Evolutionary conservation across 106 monocot species (phyloP).

Genomic region (Gastrodia elata): DNA sequence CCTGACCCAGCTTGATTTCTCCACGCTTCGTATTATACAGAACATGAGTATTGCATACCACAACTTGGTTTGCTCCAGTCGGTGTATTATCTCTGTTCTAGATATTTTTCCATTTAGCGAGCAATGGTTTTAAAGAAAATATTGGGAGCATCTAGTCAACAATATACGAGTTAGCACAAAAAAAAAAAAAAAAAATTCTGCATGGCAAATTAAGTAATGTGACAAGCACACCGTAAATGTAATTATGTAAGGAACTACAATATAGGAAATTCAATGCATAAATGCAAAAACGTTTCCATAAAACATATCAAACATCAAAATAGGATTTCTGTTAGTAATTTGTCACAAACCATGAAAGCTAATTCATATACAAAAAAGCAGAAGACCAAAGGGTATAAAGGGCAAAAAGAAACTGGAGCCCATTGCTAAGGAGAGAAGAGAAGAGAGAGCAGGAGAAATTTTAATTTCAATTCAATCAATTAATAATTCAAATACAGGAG

Average conservation of each 20-base stretch:
- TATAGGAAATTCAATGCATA: too few relatives aligned
- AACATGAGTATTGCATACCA: conserved; percentile 94
- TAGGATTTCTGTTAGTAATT: too few relatives aligned
- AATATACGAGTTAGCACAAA: neutral
- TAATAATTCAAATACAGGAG: neutral
- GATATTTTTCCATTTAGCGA: conserved; percentile 2
- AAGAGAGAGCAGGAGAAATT: neutral
- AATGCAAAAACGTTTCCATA: too few relatives aligned
- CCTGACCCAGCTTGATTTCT: conserved; percentile 97
- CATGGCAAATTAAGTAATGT: neutral
- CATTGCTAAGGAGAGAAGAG: neutral
- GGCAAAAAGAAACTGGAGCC: neutral
- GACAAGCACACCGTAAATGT: neutral
- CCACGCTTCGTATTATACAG: conserved; percentile 97
- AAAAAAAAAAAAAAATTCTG: neutral
- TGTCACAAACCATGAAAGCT: too few relatives aligned
- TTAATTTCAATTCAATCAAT: neutral
- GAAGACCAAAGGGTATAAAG: neutral
- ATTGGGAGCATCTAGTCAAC: neutral
- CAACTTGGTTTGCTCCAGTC: conserved; percentile 43
- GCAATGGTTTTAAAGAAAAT: neutral
- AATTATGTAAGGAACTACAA: neutral
- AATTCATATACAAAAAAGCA: neutral
- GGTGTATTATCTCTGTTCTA: conserved; percentile 34
- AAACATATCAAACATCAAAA: too few relatives aligned